phyloP scores from a whole-genome alignment of 495 filamentous ascomycete genomes.

The Recurvomyces mirabilis region DNA sequence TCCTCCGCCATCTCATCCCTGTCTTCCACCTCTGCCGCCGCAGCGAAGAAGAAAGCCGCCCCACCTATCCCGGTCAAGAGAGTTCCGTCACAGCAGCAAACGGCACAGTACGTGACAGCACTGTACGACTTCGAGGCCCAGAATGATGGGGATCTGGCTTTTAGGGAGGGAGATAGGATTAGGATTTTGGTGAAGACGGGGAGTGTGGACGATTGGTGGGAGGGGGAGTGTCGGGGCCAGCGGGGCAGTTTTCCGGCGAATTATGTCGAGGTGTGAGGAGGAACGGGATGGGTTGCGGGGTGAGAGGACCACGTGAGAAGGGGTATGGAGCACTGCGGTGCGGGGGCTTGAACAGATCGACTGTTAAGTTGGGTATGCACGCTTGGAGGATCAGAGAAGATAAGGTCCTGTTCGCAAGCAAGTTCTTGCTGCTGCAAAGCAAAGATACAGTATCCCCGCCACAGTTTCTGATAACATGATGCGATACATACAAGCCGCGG shows the following conservation, averaged over 20 bases:
- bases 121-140: conserved; percentile 71
- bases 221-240: conserved; percentile 66
- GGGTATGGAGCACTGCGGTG: no score
- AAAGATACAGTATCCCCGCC: no score
- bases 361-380: no score
- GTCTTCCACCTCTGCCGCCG: conserved; percentile 18
- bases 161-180: conserved; percentile 77
- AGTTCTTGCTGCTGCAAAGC: no score
- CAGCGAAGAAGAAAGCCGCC: conserved; percentile 48
- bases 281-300: no score
- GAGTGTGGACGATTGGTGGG: conserved; percentile 92
- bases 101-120: conserved; percentile 64
- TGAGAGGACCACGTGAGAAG: no score
- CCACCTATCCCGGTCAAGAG: conserved; percentile 64
- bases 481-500: no score
- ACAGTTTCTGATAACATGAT: no score
- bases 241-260: conserved; percentile 84
- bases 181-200: conserved; percentile 72
- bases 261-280: conserved; percentile 47
- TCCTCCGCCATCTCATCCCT: conserved; percentile 7
- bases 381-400: no score
- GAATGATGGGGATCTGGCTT: conserved; percentile 61
- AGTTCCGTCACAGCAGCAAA: conserved; percentile 32
- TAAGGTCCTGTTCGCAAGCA: no score
- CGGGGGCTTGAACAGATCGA: no score